Evolutionary conservation across 1,284 basidiomycete genomes (phyloP).

Genomic region (Leucoagaricus sp.): DNA sequence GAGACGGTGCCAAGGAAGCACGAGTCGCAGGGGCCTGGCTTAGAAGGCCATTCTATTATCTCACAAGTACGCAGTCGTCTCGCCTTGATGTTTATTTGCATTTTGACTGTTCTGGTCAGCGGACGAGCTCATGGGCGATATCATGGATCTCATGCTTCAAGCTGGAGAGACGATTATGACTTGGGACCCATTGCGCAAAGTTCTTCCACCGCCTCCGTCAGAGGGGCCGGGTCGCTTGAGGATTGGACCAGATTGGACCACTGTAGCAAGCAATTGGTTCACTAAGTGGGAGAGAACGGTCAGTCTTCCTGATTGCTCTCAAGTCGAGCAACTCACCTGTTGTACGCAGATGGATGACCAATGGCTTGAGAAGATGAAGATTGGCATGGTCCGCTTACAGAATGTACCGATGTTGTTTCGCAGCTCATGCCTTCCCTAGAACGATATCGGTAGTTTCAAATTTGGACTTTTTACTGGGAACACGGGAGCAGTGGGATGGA

Average conservation of each 20-base stretch:
- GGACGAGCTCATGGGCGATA: conserved; percentile 42
- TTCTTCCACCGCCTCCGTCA: conserved; percentile 37
- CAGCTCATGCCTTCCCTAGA: conserved; percentile 19
- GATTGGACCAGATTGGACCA: conserved; percentile 45
- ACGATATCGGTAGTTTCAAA: conserved; percentile 39
- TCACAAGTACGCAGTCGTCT: conserved; percentile 33
- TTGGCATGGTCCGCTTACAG: conserved; percentile 36
- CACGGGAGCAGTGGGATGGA: conserved; percentile 42
- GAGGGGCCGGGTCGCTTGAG: conserved; percentile 39
- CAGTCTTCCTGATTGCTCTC: conserved; percentile 4
- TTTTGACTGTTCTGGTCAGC: conserved; percentile 23
- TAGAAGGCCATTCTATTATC: conserved; percentile 41
- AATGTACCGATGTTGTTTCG: background rate
- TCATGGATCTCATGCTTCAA: conserved; percentile 41
- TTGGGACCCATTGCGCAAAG: conserved; percentile 44
- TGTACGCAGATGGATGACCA: conserved; percentile 33
- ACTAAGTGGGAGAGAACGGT: conserved; percentile 46
- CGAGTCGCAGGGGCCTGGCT: conserved; percentile 38
- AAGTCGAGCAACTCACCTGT: background rate
- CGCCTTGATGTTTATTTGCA: background rate
- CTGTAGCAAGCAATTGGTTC: conserved; percentile 45
- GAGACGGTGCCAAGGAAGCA: conserved; percentile 47
- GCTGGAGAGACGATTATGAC: conserved; percentile 42
- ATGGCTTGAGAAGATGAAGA: conserved; percentile 39
- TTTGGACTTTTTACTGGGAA: conserved; percentile 43